phyloP scores from a whole-genome alignment of 2,329 filamentous ascomycete species.

The Rhexocercosporidium sp. region DNA sequence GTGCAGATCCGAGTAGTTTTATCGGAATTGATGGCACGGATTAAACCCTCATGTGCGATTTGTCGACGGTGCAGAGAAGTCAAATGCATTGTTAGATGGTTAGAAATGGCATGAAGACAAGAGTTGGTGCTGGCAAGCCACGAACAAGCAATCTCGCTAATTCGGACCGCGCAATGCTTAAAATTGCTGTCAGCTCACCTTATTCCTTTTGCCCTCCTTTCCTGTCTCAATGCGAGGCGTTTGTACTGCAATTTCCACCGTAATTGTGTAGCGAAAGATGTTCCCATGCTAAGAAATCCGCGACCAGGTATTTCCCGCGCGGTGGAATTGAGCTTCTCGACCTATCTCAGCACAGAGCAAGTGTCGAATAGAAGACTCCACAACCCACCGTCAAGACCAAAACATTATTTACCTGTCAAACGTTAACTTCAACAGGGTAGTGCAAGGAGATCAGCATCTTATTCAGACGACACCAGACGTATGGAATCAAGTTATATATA shows the following conservation, averaged over 20 bases:
- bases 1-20: not conserved
- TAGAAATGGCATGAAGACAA: not conserved
- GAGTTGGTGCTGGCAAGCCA: not conserved
- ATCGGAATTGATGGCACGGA: not conserved
- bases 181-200: not conserved
- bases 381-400: not conserved
- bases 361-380: not conserved
- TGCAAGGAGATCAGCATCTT: not conserved
- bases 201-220: not conserved
- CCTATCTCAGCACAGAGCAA: not conserved
- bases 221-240: not conserved
- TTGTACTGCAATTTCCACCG: not conserved
- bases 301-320: not conserved
- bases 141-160: constrained; percentile 13
- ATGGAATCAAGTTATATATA: not conserved
- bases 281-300: not conserved
- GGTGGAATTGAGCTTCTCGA: not conserved
- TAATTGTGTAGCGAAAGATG: not conserved
- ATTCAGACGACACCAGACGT: not conserved
- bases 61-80: not conserved
- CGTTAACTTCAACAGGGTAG: not conserved
- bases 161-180: not conserved
- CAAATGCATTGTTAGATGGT: not conserved
- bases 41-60: not conserved
- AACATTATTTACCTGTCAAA: not conserved